Evolutionary conservation across 805 yeast species (phyloP).

Genomic region (Metschnikowia proteae): DNA sequence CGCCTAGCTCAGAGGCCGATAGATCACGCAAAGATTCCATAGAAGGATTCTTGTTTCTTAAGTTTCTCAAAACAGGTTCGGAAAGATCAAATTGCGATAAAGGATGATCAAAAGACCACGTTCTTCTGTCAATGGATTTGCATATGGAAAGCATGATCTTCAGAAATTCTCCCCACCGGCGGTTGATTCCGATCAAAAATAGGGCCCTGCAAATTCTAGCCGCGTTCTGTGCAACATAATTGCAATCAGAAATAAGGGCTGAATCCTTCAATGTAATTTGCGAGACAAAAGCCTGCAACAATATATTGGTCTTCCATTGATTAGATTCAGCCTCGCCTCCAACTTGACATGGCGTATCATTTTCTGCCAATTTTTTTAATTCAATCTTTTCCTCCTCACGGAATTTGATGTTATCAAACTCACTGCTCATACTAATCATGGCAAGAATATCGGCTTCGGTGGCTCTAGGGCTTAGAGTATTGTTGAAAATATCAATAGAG

Average conservation of each 20-base stretch:
- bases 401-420: conserved; percentile 84
- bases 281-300: conserved; percentile 85
- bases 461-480: conserved; percentile 76
- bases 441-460: conserved; percentile 90
- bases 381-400: conserved; percentile 86
- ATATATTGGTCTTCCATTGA: conserved; percentile 81
- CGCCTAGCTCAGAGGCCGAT: conserved; percentile 77
- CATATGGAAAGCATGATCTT: conserved; percentile 75
- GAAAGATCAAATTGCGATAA: conserved; percentile 82
- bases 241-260: conserved; percentile 78
- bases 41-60: conserved; percentile 61
- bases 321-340: conserved; percentile 72
- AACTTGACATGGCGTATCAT: conserved; percentile 71
- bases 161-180: conserved; percentile 87
- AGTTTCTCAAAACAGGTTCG: conserved; percentile 54
- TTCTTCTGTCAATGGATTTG: conserved; percentile 75
- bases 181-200: conserved; percentile 77
- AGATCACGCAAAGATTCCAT: conserved; percentile 74
- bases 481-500: conserved; percentile 85
- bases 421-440: conserved; percentile 87
- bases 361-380: conserved; percentile 55
- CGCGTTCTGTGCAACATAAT: conserved; percentile 93
- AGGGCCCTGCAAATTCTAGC: conserved; percentile 91
- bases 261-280: conserved; percentile 70
- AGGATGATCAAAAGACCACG: conserved; percentile 93